Base-by-base conservation (phyloP, 176 grass and related monocot species). In the Ananas comosus region DNA sequence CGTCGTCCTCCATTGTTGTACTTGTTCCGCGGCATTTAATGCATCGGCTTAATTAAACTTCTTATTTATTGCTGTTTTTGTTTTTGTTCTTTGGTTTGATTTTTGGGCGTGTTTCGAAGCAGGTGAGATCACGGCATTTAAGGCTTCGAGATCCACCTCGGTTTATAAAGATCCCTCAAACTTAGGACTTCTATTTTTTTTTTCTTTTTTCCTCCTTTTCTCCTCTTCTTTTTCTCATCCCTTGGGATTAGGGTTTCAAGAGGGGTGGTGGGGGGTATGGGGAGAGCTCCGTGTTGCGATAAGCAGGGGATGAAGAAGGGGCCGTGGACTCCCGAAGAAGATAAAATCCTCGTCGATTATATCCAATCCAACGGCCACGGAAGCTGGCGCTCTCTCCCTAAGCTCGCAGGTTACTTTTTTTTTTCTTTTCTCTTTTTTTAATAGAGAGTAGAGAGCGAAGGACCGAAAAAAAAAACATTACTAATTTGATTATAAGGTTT, bases 231-330 rank as follows among this genome's bases (percentile, higher is more conserved):
- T 80, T 72, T 48, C 33, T n/a, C 54, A 50, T 47, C 75, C 49
- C 48, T 56, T 29, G 6, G 1, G 24, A 25, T 51, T 1, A 69
- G 59, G n/a, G 2, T 14, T 10, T n/a, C 16, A 8, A 12, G 11
- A 4, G 23, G 61, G 4, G 33, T 42, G 33, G 33, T 7, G 33
- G 33, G 33, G 33, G 33, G 4, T 42, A 99, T 99, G 94, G 94
- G 87, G 57, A 88, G 94, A 80, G 84, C 94, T 52, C 94, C 90
- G 9, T 99, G 94, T 80, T 99, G 94, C 71, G 89, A 93, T 64
- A 88, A 91, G 74, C 88, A 91, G 80, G 94, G 87, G 28, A 50
- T 99, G 23, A 99, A 93, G 90, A 99, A 93, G 42, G 94, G 94
- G 4, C 94, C 89, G 18, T 99, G 94, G 94, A 83, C 87, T 72